Evolutionary conservation across 2,329 filamentous ascomycete species (phyloP), one percentile per base, ranked within the genome.

Genomic region (Ascochyta pisi): DNA sequence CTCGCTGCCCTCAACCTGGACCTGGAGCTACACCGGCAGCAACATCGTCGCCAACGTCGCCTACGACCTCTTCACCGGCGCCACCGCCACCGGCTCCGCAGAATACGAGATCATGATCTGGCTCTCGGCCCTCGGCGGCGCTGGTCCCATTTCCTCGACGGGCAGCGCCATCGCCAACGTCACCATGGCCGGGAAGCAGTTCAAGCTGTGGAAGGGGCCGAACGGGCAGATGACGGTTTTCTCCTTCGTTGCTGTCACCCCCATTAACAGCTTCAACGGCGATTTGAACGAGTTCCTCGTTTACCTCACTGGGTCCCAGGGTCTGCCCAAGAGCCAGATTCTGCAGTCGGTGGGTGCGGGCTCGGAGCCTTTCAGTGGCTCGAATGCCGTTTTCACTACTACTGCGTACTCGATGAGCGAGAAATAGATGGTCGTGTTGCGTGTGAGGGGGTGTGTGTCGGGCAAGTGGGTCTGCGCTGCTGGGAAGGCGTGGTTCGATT

Each of bases 91-190:
- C 27, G 79, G 77, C 38, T 68, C 61, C 42, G 68, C 79, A n/a
- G 77, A 84, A 63, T 87, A 84, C 66, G 86, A 89, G 73, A 77
- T 89, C 64, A 89, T 89, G 86, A 80, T 89, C 62, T 89, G 86
- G 86, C 77, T 87, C 41, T 82, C 78, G 3, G 83, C 83, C 27
- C 73, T 86, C 40, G 84, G 82, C 24, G 81, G 82, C 46, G 84
- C 83, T 2, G 84, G 84, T 5, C 83, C 84, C 23, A 85, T 88
- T 76, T 85, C 86, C 52, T 79, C 70, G 46, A 86, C 79, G 29
- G 84, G 84, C 46, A 76, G 74, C 16, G 63, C 83, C 6, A 78
- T 87, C 60, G 84, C 81, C 3, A 85, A 79, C 1, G 77, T 81
- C 12, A 83, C 77, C 12, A 77, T 89, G 53, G 83, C 72, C 35